These are phyloP conservation scores for Backusella sp. DNA, from an alignment of 192 early-diverging fungal species.

Conservation along the genomic window DNA sequence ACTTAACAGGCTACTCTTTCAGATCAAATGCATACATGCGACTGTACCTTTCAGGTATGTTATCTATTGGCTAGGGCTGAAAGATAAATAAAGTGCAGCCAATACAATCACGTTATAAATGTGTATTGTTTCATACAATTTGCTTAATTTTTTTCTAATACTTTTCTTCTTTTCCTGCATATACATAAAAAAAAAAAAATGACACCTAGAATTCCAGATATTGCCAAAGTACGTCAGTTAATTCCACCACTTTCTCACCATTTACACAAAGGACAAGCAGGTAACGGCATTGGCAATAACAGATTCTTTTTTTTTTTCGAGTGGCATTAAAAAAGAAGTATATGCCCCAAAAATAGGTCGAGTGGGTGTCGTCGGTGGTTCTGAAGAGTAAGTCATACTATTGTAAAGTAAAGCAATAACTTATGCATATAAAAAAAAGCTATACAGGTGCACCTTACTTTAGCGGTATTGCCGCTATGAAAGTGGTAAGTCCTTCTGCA, in stretches of 20 bases:
- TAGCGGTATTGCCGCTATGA: conserved; percentile 68
- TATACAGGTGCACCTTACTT: conserved; percentile 96
- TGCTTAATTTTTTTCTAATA: background rate
- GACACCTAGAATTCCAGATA: conserved; percentile 26
- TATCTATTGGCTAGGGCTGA: no score
- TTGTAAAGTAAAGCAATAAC: background rate
- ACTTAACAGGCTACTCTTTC: no score
- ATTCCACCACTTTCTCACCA: conserved; percentile 58
- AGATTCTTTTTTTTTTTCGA: background rate
- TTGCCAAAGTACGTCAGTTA: conserved; percentile 39
- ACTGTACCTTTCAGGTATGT: no score
- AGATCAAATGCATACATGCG: no score
- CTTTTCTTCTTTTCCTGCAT: background rate
- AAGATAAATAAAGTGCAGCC: no score
- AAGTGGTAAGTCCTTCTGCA: conserved; percentile 49
- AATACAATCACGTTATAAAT: no score
- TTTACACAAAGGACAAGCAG: conserved; percentile 82
- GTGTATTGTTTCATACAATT: no score
- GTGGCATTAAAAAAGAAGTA: background rate
- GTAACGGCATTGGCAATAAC: conserved; percentile 33
- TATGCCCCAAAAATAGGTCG: conserved; percentile 41
- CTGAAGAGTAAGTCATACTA: conserved; percentile 65
- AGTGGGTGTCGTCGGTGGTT: conserved; percentile 75
- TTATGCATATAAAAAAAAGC: conserved; percentile 27
- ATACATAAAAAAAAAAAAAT: conserved; percentile 10